Percentiles rank a stretch among this genome's conserved stretches.
Conservation (phyloP, 306 rosid genomes). For the Herpetospermum pedunculosum region DNA sequence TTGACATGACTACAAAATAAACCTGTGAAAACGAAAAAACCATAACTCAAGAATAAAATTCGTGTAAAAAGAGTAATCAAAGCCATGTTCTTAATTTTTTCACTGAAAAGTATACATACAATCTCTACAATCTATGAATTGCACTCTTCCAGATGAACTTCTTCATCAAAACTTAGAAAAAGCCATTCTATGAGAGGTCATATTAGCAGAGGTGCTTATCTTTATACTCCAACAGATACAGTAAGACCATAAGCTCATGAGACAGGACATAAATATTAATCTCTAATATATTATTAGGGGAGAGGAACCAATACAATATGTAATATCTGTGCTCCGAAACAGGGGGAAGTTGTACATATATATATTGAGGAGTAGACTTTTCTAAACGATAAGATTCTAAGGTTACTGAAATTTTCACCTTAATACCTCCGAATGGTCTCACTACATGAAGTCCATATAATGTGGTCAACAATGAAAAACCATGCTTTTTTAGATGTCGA, state of each 20-base stretch:
- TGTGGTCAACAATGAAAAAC: constrained; percentile 20
- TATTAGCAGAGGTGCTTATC: neutral
- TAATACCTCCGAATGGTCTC: constrained; percentile 27
- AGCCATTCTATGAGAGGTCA: neutral
- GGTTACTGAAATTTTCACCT: constrained; percentile 22
- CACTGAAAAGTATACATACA: neutral
- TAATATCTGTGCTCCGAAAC: neutral
- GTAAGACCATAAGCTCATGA: neutral
- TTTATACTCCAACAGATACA: neutral
- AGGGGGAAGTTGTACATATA: neutral
- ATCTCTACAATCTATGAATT: neutral
- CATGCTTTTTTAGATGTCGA: constrained; percentile 21
- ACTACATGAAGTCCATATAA: constrained; percentile 33
- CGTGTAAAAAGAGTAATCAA: neutral
- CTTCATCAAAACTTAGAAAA: neutral
- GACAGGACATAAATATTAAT: neutral
- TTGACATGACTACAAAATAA: constrained; percentile 22
- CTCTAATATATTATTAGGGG: neutral
- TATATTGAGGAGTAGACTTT: neutral
- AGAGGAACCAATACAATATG: neutral
- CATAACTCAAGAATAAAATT: neutral
- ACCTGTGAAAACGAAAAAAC: constrained; percentile 16
- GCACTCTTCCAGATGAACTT: neutral
- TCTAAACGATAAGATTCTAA: neutral
- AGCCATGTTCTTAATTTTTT: neutral